Base-by-base conservation (phyloP, 345 rosid species). In the Populus pruinosa region DNA sequence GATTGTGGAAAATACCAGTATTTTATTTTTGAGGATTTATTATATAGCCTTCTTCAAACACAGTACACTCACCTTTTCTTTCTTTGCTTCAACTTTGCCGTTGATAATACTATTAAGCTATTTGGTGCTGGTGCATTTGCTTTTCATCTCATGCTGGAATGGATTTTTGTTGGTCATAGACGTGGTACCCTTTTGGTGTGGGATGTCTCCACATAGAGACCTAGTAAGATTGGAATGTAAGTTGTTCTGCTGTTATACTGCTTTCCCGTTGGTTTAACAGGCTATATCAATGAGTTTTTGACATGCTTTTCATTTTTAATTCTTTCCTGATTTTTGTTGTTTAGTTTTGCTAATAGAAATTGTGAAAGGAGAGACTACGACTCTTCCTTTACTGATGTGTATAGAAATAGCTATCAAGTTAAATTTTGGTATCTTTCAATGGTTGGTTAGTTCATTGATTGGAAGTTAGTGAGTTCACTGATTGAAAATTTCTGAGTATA, bases 141-240 rank as follows among this genome's bases (percentile, higher is more conserved):
- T 79, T 96, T 96, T 85, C 99, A 96, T 73, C 99, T 98, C 4
- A 88, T 89, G 62, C 82, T 96, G 81, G 99, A 96, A 77, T 96
- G 99, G 98, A 87, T 96, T 66, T 93, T 96, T 89, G 97, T 96
- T 82, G 98, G 99, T 78, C 98, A 96, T 86, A 91, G 99, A 88
- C 89, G 94, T 77, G 98, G 98, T 73, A 91, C 95, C 47, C 92
- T 96, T 82, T 82, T 96, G 86, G 98, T 98, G 4, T 96, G 99
- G 99, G 99, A 96, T 91, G 94, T 96, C 80, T 96, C 99, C 80
- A 92, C 96, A 8, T 97, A 96, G 84, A 93, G 98, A 77, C 99
- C 98, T 47, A 92, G 70, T 84, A 89, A 93, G 98, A 91, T 96
- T 82, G 99, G 98, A 85, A 96, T 96, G 99, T 93, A 81, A 88